Base-by-base conservation (phyloP, 2,329 filamentous ascomycete species). In the Xylaria sp. region DNA sequence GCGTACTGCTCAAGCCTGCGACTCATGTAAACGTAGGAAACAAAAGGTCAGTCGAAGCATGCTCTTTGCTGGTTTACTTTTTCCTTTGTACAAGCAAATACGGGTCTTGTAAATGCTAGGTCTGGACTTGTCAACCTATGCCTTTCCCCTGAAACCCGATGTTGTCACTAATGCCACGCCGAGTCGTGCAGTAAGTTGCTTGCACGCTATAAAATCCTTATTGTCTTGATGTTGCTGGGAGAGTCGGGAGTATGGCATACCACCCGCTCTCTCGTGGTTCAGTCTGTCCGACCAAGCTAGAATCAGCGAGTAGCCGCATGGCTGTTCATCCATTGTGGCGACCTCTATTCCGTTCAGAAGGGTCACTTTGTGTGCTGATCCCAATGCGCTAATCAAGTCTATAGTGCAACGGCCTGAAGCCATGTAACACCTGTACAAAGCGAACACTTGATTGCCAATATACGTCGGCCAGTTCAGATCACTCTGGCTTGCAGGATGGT, bases 21-120 rank as follows among this genome's bases (percentile, higher is more conserved):
- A 86, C 64, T 82, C 77, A 63, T 88, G 85, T 75, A 87, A 86
- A 73, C 78, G 80, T 61, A 80, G 85, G 63, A 88, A 88, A 71
- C 85, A 88, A 74, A 88, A 87, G 78, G 85, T 85, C 69, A 77
- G 80, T 68, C 55, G 37, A 57, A 7, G 46, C 48, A 54, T 50
- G 54, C 16, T 50, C 47, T 54, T 13, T 6, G 4, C 49, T 46
- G 23, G 54, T 48, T 18, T 7, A 34, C 10, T n/a, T 51, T 5
- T 10, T 50, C 2, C 10, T 48, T 16, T 16, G 11, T 49, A 13
- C 16, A 16, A 16, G 16, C 46, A 57, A 5, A 48, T 18, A 52
- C 13, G 8, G 34, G 8, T 18, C 19, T 37, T 19, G 10, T 44
- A n/a, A n/a, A n/a, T 57, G 42, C 52, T 44, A 19, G 35, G 19